phyloP scores from a whole-genome alignment of 2,329 filamentous ascomycete species.

The Claviceps digitariae region DNA sequence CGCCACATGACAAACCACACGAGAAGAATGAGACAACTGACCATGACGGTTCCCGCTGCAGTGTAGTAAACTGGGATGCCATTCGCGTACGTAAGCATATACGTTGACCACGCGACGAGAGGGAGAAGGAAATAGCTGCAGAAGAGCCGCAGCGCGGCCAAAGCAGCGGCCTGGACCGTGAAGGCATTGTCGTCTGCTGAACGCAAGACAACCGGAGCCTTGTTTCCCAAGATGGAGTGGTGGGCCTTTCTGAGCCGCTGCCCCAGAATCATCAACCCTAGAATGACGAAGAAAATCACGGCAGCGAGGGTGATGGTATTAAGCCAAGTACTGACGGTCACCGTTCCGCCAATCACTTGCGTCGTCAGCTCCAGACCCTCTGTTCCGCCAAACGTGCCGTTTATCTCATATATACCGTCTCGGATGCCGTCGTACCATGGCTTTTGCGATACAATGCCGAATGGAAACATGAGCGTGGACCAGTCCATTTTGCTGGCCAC shows the following conservation, averaged over 20 bases:
- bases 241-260: slow-evolving; percentile 11
- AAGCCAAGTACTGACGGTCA: slow-evolving; percentile 49
- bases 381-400: slow-evolving; percentile 44
- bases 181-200: not conserved
- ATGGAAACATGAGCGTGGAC: slow-evolving; percentile 42
- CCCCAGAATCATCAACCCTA: slow-evolving; percentile 36
- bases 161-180: slow-evolving; percentile 5
- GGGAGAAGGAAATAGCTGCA: slow-evolving; percentile 68
- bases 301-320: slow-evolving; percentile 54
- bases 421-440: slow-evolving; percentile 16
- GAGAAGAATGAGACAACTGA: slow-evolving; percentile 11
- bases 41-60: slow-evolving; percentile 18
- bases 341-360: slow-evolving; percentile 52
- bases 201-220: not conserved
- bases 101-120: slow-evolving; percentile 56
- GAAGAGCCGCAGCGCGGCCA: slow-evolving; percentile 50
- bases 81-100: slow-evolving; percentile 39
- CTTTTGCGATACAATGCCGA: slow-evolving; percentile 13
- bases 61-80: slow-evolving; percentile 13
- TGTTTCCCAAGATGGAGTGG: not conserved
- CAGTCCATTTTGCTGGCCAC: slow-evolving; percentile 36
- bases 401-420: slow-evolving; percentile 51
- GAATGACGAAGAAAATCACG: slow-evolving; percentile 42
- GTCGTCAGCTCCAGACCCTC: slow-evolving; percentile 51
- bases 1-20: slow-evolving; percentile 18